A percentile compares a stretch with the other conserved stretches of the same genome.
Evolutionary conservation across 208 protist species (phyloP).

Genomic region (Trypanosoma brucei): DNA sequence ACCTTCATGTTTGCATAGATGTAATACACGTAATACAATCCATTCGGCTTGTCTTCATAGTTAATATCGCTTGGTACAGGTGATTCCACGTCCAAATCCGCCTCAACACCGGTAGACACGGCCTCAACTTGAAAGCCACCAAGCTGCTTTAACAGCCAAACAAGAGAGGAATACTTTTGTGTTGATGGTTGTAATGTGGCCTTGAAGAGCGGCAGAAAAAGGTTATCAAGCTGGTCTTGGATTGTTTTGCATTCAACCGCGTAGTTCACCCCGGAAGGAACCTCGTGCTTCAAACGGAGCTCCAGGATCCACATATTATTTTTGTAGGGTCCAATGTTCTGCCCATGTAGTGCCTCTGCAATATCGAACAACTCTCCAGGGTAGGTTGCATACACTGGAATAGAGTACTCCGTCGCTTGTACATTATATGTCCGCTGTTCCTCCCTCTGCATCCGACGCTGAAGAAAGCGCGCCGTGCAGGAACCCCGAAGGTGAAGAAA

Average conservation of each 20-base stretch:
- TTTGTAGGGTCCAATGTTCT: slow-evolving; percentile 56
- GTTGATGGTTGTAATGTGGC: slow-evolving; percentile 86
- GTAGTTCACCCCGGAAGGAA: slow-evolving; percentile 33
- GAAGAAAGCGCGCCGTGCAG: slow-evolving; percentile 51
- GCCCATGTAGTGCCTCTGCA: slow-evolving; percentile 47
- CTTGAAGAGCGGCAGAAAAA: slow-evolving; percentile 97
- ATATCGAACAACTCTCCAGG: slow-evolving; percentile 54
- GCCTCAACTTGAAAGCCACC: slow-evolving; percentile 86
- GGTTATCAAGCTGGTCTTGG: slow-evolving; percentile 93
- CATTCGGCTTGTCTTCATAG: slow-evolving; percentile 87
- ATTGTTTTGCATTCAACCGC: slow-evolving; percentile 73
- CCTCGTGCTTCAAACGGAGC: slow-evolving; percentile 73
- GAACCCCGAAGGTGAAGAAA: slow-evolving; percentile 64
- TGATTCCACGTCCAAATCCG: slow-evolving; percentile 56
- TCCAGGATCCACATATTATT: slow-evolving; percentile 94
- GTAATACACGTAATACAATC: slow-evolving; percentile 97
- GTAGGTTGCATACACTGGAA: slow-evolving; percentile 78
- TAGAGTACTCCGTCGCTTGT: slow-evolving; percentile 76
- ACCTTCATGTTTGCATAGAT: slow-evolving; percentile 96
- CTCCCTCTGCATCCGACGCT: slow-evolving; percentile 43
- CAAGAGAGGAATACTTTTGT: slow-evolving; percentile 72
- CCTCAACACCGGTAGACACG: slow-evolving; percentile 32
- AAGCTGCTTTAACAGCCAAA: slow-evolving; percentile 89
- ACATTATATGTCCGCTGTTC: slow-evolving; percentile 38
- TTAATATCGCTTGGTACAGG: slow-evolving; percentile 57